Percentiles rank a stretch among this genome's conserved stretches.
Conservation (phyloP, 225 moss, liverwort and hornwort genomes). For the Marchantia paleacea region DNA sequence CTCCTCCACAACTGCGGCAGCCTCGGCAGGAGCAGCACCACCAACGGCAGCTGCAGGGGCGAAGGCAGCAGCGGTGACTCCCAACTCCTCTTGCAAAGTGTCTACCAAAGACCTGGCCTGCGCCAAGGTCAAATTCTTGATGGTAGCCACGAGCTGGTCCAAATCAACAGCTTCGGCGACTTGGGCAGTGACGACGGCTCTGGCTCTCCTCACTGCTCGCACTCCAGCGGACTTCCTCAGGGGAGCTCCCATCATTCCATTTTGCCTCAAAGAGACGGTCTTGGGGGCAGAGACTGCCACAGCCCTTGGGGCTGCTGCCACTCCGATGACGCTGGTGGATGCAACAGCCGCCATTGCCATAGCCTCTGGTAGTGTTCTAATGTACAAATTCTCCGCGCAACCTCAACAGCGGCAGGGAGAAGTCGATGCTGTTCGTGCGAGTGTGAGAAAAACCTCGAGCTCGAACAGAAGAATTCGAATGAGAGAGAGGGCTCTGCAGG, state of each 20-base stretch:
- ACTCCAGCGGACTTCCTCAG: slow-evolving; percentile 3
- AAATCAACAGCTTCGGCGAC: slow-evolving; percentile 34
- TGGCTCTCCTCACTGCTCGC: slow-evolving; percentile 3
- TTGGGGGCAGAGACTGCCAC: background rate
- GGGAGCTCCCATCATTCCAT: slow-evolving; percentile 20
- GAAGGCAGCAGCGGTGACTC: slow-evolving; percentile 61
- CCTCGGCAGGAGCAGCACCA: slow-evolving; percentile 50
- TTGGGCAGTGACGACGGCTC: slow-evolving; percentile 29
- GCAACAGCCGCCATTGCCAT: slow-evolving; percentile 24
- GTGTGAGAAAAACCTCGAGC: too few species aligned
- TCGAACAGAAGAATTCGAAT: too few species aligned
- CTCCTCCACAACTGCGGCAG: slow-evolving; percentile 67
- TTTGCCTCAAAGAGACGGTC: slow-evolving; percentile 9
- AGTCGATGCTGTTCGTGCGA: too few species aligned
- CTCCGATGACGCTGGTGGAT: slow-evolving; percentile 5
- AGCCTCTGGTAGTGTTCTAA: background rate
- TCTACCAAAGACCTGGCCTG: slow-evolving; percentile 62
- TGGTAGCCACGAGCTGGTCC: slow-evolving; percentile 49
- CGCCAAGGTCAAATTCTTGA: slow-evolving; percentile 56
- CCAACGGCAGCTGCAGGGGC: slow-evolving; percentile 43
- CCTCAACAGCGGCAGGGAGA: too few species aligned
- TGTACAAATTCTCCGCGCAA: slow-evolving; percentile 1
- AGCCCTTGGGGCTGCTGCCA: background rate
- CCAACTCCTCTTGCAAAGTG: slow-evolving; percentile 56
- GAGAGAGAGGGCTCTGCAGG: too few species aligned